A percentile compares a stretch with the other conserved stretches of the same genome.
These are phyloP conservation scores for Dictyostelium discoideum DNA, from an alignment of 78 protist species.

Conservation along the genomic window dicty_2.7 NC_007090.3:2324001-2324500, in stretches of 20 bases:
- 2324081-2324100: too few relatives aligned
- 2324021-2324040: neutral
- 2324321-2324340: neutral
- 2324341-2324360: neutral
- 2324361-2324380: neutral
- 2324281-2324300: neutral
- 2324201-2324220: neutral
- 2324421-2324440: neutral
- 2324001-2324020: neutral
- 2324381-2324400: neutral
- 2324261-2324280: neutral
- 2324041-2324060: neutral
- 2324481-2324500: neutral
- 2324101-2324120: too few relatives aligned
- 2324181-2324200: neutral
- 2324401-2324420: neutral
- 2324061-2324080: slow-evolving; percentile 1
- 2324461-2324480: neutral
- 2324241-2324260: neutral
- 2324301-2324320: neutral
- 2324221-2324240: neutral
- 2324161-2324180: neutral
- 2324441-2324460: neutral
- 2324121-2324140: too few relatives aligned
- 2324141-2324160: too few relatives aligned